A percentile compares a stretch with the other conserved stretches of the same genome.
Conservation (phyloP, 345 rosid genomes). For the Brassica cretica region DNA sequence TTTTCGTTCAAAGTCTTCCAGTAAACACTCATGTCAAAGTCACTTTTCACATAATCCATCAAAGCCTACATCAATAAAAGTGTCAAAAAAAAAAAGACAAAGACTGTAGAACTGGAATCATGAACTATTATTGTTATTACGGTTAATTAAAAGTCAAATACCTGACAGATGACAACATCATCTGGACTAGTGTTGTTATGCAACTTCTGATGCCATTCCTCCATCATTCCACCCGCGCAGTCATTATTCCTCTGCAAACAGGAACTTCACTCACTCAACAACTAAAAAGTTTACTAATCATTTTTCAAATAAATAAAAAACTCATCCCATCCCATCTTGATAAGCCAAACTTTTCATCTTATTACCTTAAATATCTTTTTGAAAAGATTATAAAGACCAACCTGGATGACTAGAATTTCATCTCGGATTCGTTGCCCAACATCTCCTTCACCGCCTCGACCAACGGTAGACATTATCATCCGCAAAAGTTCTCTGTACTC, state of each 20-base stretch:
- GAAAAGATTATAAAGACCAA: constrained; percentile 36
- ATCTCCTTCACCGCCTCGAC: constrained; percentile 99
- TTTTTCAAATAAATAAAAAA: constrained; percentile 16
- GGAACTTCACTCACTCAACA: constrained; percentile 11
- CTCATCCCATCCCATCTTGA: neutral
- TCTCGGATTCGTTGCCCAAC: constrained; percentile 99
- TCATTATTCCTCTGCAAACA: constrained; percentile 74
- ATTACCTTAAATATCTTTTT: neutral
- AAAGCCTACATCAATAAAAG: constrained; percentile 63
- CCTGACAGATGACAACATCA: constrained; percentile 98
- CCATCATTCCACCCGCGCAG: constrained; percentile 99
- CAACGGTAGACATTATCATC: constrained; percentile 93
- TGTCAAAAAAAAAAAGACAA: constrained; percentile 11
- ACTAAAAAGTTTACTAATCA: neutral
- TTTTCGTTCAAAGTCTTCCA: constrained; percentile 97
- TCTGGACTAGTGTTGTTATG: constrained; percentile 99
- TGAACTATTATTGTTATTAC: neutral
- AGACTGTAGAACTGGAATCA: neutral
- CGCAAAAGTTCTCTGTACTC: constrained; percentile 73
- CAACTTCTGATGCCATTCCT: constrained; percentile 99
- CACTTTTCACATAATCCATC: constrained; percentile 72
- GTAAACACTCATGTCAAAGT: constrained; percentile 76
- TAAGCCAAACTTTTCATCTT: neutral
- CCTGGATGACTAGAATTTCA: constrained; percentile 97
- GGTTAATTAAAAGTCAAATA: constrained; percentile 30